A percentile compares a stretch with the other conserved stretches of the same genome.
These are phyloP conservation scores for Hypoxylon cercidicola DNA, from an alignment of 495 filamentous ascomycete species.

Conservation along the genomic window DNA sequence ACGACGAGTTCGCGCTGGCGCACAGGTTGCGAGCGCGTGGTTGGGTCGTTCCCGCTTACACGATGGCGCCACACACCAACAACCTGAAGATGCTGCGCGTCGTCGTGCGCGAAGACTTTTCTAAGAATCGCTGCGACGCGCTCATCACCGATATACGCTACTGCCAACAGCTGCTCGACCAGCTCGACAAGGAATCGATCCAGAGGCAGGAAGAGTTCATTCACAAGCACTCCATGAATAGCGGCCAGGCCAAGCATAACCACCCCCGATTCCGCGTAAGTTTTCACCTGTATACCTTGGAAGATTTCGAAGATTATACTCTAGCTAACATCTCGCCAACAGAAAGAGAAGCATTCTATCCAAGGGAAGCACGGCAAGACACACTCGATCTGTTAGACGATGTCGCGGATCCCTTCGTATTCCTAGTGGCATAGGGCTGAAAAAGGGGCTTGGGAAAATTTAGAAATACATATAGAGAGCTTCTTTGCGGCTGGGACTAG, in stretches of 20 bases:
- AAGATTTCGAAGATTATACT: too few species aligned
- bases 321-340: slow-evolving; percentile 25
- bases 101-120: slow-evolving; percentile 91
- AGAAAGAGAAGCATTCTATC: slow-evolving; percentile 81
- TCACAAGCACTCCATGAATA: slow-evolving; percentile 63
- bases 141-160: slow-evolving; percentile 79
- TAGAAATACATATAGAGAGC: too few species aligned
- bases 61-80: slow-evolving; percentile 87
- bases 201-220: slow-evolving; percentile 73
- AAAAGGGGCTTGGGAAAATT: too few species aligned
- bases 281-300: too few species aligned
- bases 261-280: slow-evolving; percentile 70
- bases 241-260: slow-evolving; percentile 65
- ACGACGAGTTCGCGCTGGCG: slow-evolving; percentile 84
- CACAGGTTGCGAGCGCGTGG: slow-evolving; percentile 84
- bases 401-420: not conserved
- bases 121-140: slow-evolving; percentile 75
- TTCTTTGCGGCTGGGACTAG: too few species aligned
- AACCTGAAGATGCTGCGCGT: slow-evolving; percentile 86
- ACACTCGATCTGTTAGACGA: slow-evolving; percentile 77
- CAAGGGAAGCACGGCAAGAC: slow-evolving; percentile 92
- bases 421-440: not conserved
- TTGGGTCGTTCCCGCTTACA: slow-evolving; percentile 94
- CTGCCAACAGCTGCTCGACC: slow-evolving; percentile 70
- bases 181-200: slow-evolving; percentile 77